A percentile compares a stretch with the other conserved stretches of the same genome.
phyloP scores from a whole-genome alignment of 75 land plant genomes.

The Sequoiadendron giganteum region DNA sequence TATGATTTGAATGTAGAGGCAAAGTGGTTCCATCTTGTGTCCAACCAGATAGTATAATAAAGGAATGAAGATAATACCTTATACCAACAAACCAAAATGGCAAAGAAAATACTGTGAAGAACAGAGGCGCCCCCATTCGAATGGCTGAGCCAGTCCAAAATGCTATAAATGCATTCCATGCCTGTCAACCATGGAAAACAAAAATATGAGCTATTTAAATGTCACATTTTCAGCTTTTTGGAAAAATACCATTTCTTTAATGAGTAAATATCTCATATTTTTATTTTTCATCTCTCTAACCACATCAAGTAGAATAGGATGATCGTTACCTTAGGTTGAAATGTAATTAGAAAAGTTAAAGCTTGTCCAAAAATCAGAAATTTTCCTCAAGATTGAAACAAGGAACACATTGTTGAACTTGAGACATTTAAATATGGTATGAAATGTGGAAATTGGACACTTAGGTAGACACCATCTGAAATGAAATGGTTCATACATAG shows the following conservation, averaged over 20 bases:
- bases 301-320: background rate
- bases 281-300: background rate
- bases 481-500: background rate
- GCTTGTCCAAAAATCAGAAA: too few relatives aligned
- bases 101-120: conserved; percentile 42
- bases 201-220: background rate
- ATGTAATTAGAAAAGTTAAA: background rate
- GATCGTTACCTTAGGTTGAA: background rate
- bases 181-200: conserved; percentile 15
- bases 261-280: background rate
- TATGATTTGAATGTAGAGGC: background rate
- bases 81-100: conserved; percentile 56
- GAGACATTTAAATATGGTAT: background rate
- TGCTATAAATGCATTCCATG: conserved; percentile 46
- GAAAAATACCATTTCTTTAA: background rate
- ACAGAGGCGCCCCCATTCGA: conserved; percentile 37
- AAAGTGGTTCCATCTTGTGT: background rate
- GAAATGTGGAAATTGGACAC: background rate
- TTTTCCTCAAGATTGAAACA: background rate
- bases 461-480: background rate
- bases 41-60: background rate
- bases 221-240: background rate
- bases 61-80: conserved; percentile 14
- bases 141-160: conserved; percentile 48
- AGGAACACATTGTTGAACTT: background rate